Percentiles rank a stretch among this genome's conserved stretches.
Evolutionary conservation across 2,329 filamentous ascomycete genomes (phyloP).

Genomic region (Trichothecium roseum): DNA sequence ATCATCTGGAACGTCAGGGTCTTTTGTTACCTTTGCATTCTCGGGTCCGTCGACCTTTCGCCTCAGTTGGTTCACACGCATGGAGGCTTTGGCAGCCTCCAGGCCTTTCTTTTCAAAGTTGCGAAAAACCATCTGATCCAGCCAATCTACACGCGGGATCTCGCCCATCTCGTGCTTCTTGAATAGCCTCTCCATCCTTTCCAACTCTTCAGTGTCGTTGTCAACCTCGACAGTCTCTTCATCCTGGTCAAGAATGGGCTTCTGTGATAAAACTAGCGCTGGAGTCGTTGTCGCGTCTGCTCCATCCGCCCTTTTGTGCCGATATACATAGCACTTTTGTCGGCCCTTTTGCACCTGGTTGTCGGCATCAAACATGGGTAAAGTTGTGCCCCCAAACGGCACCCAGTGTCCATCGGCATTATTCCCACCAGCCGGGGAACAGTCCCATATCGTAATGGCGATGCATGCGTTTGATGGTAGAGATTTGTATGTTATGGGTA

Average conservation of each 20-base stretch:
- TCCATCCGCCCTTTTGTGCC: constrained; percentile 76
- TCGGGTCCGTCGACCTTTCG: constrained; percentile 29
- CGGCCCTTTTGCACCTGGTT: constrained; percentile 85
- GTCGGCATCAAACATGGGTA: constrained; percentile 84
- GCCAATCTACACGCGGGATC: constrained; percentile 85
- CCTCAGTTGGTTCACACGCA: constrained; percentile 45
- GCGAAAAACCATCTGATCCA: constrained; percentile 89
- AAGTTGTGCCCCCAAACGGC: constrained; percentile 88
- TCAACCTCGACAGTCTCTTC: constrained; percentile 43
- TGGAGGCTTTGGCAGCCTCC: constrained; percentile 52
- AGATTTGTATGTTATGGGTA: constrained; percentile 76
- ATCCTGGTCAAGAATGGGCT: constrained; percentile 22
- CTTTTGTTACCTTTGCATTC: constrained; percentile 17
- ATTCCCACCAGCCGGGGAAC: constrained; percentile 67
- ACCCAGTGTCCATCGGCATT: constrained; percentile 66
- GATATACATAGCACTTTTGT: constrained; percentile 81
- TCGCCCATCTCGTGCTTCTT: constrained; percentile 99
- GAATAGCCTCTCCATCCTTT: constrained; percentile 78
- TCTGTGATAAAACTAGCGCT: constrained; percentile 46
- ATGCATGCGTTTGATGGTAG: constrained; percentile 74
- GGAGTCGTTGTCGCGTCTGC: constrained; percentile 73
- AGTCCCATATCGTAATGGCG: constrained; percentile 90
- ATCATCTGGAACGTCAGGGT: constrained; percentile 16
- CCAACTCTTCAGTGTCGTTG: constrained; percentile 72
- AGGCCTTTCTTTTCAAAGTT: constrained; percentile 70